Evolutionary conservation across 2,329 filamentous ascomycete species (phyloP).

Genomic region (Aspergillus tamarii): DNA sequence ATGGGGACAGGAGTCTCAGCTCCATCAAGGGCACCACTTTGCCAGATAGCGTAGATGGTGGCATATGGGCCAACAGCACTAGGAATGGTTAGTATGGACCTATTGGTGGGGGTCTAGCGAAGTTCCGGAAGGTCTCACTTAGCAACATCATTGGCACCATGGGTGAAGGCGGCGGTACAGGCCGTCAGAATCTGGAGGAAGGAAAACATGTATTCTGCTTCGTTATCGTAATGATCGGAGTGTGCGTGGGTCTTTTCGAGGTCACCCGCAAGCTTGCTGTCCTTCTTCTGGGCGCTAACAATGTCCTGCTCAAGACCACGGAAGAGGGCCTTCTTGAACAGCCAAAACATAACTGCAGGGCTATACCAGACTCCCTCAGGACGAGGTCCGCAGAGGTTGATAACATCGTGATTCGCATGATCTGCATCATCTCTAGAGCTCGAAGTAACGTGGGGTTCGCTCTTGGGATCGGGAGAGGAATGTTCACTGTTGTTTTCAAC

Average conservation of each 20-base stretch:
- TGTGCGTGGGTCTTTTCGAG: slow-evolving; percentile 23
- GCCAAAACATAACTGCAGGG: slow-evolving; percentile 20
- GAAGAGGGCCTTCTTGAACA: slow-evolving; percentile 17
- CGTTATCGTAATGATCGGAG: slow-evolving; percentile 19
- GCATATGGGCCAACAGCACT: slow-evolving; percentile 24
- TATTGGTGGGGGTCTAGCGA: neutral
- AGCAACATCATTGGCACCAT: slow-evolving; percentile 24
- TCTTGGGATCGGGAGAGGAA: too few species aligned
- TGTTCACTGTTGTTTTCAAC: too few species aligned
- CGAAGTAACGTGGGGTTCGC: too few species aligned
- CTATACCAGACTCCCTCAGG: neutral
- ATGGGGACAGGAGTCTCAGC: slow-evolving; percentile 19
- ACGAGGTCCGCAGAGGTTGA: too few species aligned
- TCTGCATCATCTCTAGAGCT: too few species aligned
- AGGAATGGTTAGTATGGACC: neutral
- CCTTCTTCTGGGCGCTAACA: slow-evolving; percentile 20
- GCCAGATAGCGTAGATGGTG: slow-evolving; percentile 23
- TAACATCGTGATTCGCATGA: too few species aligned
- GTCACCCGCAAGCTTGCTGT: slow-evolving; percentile 19
- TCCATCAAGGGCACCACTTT: neutral
- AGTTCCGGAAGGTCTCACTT: slow-evolving; percentile 14
- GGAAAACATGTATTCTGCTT: slow-evolving; percentile 23
- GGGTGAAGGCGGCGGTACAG: slow-evolving; percentile 20
- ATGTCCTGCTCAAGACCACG: slow-evolving; percentile 23
- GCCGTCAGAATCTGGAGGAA: slow-evolving; percentile 24